Evolutionary conservation across 139 green algal species (phyloP).

Genomic region (Micromonas commoda): DNA sequence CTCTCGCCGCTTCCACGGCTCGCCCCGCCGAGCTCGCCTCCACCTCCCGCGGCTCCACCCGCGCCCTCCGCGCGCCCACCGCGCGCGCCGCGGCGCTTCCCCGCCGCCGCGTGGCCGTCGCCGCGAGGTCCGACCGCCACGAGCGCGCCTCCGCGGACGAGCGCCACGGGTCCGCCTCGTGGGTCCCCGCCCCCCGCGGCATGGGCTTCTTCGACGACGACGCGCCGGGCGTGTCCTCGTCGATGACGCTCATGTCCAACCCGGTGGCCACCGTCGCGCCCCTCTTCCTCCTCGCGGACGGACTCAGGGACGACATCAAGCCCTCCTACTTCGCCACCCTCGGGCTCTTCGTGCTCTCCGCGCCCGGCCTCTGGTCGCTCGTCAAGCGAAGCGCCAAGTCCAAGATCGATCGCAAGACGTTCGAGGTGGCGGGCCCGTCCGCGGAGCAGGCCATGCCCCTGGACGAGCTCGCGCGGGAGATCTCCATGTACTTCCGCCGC

Average conservation of each 20-base stretch:
- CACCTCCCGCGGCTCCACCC: too few relatives aligned
- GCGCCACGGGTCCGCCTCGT: too few relatives aligned
- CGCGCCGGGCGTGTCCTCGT: neutral
- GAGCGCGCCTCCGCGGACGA: too few relatives aligned
- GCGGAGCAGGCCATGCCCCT: slow-evolving; percentile 31
- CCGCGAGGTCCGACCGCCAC: too few relatives aligned
- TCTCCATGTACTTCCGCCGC: slow-evolving; percentile 39
- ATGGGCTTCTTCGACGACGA: neutral
- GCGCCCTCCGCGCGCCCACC: too few relatives aligned
- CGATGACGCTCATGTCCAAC: neutral
- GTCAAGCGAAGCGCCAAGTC: slow-evolving; percentile 50
- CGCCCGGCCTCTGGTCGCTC: slow-evolving; percentile 50
- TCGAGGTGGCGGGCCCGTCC: slow-evolving; percentile 39
- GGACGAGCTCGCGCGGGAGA: slow-evolving; percentile 36
- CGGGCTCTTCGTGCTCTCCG: slow-evolving; percentile 45
- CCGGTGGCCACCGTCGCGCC: neutral
- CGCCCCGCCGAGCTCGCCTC: too few relatives aligned
- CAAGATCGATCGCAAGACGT: slow-evolving; percentile 48
- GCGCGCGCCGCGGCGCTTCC: too few relatives aligned
- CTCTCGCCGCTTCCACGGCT: too few relatives aligned
- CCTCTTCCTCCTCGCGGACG: neutral
- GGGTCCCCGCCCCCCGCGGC: too few relatives aligned
- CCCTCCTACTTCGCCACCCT: slow-evolving; percentile 47
- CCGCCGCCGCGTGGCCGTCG: too few relatives aligned
- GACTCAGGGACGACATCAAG: neutral